Percentiles rank a stretch among this genome's conserved stretches.
Evolutionary conservation across 441 rosid genomes (phyloP).

Genomic region (Eutrema salsugineum): DNA sequence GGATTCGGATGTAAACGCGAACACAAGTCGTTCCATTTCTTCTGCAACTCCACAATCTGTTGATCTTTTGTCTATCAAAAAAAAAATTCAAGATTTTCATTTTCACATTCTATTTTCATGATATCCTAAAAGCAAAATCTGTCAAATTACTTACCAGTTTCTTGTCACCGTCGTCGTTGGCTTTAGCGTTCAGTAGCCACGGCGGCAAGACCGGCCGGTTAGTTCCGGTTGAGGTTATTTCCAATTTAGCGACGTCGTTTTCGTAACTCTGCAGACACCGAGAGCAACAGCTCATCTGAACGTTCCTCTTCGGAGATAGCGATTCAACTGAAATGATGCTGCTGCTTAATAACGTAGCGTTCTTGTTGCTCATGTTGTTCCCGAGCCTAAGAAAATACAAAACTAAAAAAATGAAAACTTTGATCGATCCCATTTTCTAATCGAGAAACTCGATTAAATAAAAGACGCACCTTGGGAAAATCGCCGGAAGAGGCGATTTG

Average conservation of each 20-base stretch:
- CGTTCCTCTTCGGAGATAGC: slow-evolving; percentile 47
- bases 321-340: slow-evolving; percentile 42
- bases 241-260: slow-evolving; percentile 56
- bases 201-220: slow-evolving; percentile 54
- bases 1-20: slow-evolving; percentile 57
- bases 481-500: slow-evolving; percentile 48
- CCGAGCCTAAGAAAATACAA: slow-evolving; percentile 32
- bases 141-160: slow-evolving; percentile 10
- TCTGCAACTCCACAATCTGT: slow-evolving; percentile 61
- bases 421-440: neutral
- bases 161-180: slow-evolving; percentile 35
- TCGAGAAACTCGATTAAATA: neutral
- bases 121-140: neutral
- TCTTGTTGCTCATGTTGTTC: slow-evolving; percentile 10
- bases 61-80: slow-evolving; percentile 55
- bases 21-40: slow-evolving; percentile 82
- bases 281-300: slow-evolving; percentile 58
- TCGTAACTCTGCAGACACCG: slow-evolving; percentile 64
- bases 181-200: slow-evolving; percentile 79
- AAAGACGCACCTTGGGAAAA: slow-evolving; percentile 58
- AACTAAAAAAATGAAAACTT: neutral
- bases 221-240: slow-evolving; percentile 44
- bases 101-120: neutral
- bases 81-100: neutral
- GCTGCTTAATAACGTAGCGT: slow-evolving; percentile 37